phyloP scores from a whole-genome alignment of 140 eudicot genomes.

The Cichorium intybus region DNA sequence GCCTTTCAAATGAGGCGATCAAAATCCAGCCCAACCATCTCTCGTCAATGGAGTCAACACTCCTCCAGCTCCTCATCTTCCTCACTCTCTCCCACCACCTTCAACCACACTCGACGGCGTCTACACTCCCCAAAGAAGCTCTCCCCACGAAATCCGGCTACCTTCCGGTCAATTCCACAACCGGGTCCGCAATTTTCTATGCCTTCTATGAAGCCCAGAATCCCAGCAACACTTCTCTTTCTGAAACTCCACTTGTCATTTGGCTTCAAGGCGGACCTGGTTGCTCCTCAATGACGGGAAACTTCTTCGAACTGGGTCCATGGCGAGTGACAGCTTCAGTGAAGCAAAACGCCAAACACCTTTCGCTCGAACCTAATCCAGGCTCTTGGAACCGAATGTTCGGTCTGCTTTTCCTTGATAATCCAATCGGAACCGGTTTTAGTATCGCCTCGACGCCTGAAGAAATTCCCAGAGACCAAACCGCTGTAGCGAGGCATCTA shows the following conservation, averaged over 20 bases:
- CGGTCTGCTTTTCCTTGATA: conserved; percentile 77
- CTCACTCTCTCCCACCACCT: conserved; percentile 25
- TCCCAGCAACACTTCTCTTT: conserved; percentile 27
- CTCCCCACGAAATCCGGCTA: conserved; percentile 91
- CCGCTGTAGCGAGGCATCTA: conserved; percentile 56
- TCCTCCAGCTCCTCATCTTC: conserved; percentile 31
- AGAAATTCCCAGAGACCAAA: conserved; percentile 71
- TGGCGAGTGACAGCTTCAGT: conserved; percentile 51
- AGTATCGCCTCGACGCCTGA: conserved; percentile 58
- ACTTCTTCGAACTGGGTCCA: conserved; percentile 86
- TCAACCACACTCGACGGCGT: conserved; percentile 13
- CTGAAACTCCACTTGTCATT: conserved; percentile 73
- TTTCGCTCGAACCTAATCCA: conserved; percentile 46
- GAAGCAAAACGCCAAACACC: conserved; percentile 31
- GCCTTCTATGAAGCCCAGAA: conserved; percentile 78
- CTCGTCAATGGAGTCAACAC: conserved; percentile 42
- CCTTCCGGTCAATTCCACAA: conserved; percentile 58
- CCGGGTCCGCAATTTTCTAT: conserved; percentile 77
- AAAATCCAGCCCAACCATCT: neutral
- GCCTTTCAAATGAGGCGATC: conserved; percentile 5
- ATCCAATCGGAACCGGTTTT: conserved; percentile 84
- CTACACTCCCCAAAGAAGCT: conserved; percentile 54
- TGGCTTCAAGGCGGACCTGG: conserved; percentile 99
- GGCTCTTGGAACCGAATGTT: conserved; percentile 80
- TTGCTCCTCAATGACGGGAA: conserved; percentile 84